Conservation (phyloP, 129 eudicot genomes). For the Flaveria brownii region DNA sequence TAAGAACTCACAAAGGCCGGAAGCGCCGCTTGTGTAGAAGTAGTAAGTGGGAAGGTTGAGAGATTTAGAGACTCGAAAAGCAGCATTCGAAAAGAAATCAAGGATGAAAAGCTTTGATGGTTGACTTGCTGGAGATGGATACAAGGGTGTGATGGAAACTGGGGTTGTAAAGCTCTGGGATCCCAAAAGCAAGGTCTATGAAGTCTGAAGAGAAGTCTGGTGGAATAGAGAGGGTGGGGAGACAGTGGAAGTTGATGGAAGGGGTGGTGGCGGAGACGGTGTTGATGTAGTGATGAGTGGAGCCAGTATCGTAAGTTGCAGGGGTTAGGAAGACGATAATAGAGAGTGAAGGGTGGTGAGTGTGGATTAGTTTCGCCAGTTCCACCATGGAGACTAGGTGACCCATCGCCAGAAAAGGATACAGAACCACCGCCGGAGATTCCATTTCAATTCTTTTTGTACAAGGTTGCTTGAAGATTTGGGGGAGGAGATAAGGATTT, state of each 20-base stretch:
- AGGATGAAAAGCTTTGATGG: conserved; percentile 49
- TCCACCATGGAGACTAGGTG: conserved; percentile 62
- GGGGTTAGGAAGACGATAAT: conserved; percentile 35
- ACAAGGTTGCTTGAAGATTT: background rate
- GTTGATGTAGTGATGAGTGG: conserved; percentile 39
- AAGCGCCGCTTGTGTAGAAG: conserved; percentile 46
- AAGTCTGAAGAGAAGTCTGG: conserved; percentile 24
- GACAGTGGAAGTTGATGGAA: conserved; percentile 49
- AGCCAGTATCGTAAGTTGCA: conserved; percentile 34
- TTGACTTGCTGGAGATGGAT: conserved; percentile 39
- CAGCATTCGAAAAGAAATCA: conserved; percentile 62
- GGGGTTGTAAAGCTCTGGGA: conserved; percentile 47
- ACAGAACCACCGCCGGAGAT: conserved; percentile 35
- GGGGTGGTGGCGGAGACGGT: conserved; percentile 40
- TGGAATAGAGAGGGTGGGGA: conserved; percentile 40
- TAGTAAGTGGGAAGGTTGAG: conserved; percentile 60
- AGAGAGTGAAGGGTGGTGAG: conserved; percentile 33
- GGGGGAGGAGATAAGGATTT: conserved; percentile 5
- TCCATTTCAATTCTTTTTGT: conserved; percentile 20
- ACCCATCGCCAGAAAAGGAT: conserved; percentile 43
- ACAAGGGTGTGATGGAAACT: conserved; percentile 40
- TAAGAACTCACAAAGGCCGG: conserved; percentile 38
- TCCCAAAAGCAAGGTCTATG: conserved; percentile 36
- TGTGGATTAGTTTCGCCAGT: conserved; percentile 47
- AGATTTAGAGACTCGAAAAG: conserved; percentile 39